Evolutionary conservation across 2,329 filamentous ascomycete species (phyloP).

Genomic region (Diplodia mutila): DNA sequence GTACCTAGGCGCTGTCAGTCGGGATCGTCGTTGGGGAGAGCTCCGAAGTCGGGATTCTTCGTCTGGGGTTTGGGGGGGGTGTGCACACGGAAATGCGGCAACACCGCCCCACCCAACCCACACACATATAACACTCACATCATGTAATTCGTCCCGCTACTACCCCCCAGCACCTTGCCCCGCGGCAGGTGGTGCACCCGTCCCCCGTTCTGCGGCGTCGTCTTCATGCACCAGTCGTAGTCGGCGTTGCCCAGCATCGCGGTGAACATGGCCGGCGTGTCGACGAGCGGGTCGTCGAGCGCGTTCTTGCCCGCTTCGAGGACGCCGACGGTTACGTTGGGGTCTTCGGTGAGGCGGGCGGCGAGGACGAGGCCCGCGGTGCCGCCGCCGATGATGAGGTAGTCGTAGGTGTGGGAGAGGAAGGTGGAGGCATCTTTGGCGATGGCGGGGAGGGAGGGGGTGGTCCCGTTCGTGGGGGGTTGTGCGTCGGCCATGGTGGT

Average conservation of each 20-base stretch:
- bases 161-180: conserved; percentile 44
- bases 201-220: conserved; percentile 33
- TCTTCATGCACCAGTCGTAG: conserved; percentile 43
- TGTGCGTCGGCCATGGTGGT: neutral
- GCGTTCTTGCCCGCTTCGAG: conserved; percentile 31
- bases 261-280: conserved; percentile 21
- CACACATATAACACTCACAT: too few relatives aligned
- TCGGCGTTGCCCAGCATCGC: conserved; percentile 32
- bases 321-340: conserved; percentile 29
- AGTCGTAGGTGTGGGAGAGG: conserved; percentile 12
- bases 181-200: conserved; percentile 25
- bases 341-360: conserved; percentile 34
- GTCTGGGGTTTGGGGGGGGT: neutral
- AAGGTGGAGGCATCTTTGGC: conserved; percentile 2
- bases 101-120: too few relatives aligned
- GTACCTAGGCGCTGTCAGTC: too few relatives aligned
- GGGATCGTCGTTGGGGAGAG: too few relatives aligned
- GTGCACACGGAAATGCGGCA: too few relatives aligned
- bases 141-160: conserved; percentile 36
- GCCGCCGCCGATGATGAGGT: conserved; percentile 29
- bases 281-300: conserved; percentile 37
- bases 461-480: neutral
- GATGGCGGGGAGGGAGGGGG: conserved; percentile 30
- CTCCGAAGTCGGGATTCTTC: too few relatives aligned
- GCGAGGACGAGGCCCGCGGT: conserved; percentile 29